phyloP scores from a whole-genome alignment of 208 protist species.

The Crithidia fasciculata region DNA sequence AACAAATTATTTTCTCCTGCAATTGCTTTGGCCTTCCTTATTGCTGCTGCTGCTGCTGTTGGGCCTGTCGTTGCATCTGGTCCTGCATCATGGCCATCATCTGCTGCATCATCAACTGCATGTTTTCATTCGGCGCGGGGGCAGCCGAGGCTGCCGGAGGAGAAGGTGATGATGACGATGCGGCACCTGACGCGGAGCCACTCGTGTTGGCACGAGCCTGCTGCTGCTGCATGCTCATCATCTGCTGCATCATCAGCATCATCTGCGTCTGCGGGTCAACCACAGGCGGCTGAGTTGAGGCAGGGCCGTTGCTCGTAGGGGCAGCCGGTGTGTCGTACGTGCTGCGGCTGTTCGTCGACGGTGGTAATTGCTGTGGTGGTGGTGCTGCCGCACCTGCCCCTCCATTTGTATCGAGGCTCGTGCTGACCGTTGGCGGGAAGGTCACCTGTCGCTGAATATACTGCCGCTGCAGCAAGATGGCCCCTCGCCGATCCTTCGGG shows the following conservation, averaged over 20 bases:
- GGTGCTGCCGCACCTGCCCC: not conserved
- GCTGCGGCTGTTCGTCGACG: not conserved
- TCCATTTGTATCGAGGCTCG: not conserved
- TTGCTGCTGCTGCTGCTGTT: slow-evolving; percentile 1
- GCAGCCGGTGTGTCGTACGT: not conserved
- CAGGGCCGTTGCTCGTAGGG: not conserved
- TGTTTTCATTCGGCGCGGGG: slow-evolving; percentile 20
- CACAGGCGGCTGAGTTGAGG: not conserved
- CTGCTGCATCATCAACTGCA: slow-evolving; percentile 29
- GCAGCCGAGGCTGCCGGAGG: not conserved
- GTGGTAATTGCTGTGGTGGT: not conserved
- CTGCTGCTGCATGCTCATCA: slow-evolving; percentile 40
- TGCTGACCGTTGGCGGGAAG: not conserved
- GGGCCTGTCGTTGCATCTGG: slow-evolving; percentile 21
- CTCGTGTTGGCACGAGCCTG: slow-evolving; percentile 14
- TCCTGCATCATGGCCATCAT: slow-evolving; percentile 58
- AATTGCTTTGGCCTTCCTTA: not conserved
- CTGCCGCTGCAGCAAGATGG: slow-evolving; percentile 23
- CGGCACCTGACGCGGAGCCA: slow-evolving; percentile 6
- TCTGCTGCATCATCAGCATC: slow-evolving; percentile 48
- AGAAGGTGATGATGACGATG: not conserved
- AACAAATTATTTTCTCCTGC: too few relatives aligned
- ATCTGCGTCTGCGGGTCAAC: slow-evolving; percentile 38
- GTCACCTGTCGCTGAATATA: slow-evolving; percentile 13
- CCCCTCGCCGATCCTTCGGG: slow-evolving; percentile 43